These are phyloP conservation scores for Davidsoniella neocaledoniae DNA, from an alignment of 2,329 filamentous ascomycete species.

Conservation along the genomic window DNA sequence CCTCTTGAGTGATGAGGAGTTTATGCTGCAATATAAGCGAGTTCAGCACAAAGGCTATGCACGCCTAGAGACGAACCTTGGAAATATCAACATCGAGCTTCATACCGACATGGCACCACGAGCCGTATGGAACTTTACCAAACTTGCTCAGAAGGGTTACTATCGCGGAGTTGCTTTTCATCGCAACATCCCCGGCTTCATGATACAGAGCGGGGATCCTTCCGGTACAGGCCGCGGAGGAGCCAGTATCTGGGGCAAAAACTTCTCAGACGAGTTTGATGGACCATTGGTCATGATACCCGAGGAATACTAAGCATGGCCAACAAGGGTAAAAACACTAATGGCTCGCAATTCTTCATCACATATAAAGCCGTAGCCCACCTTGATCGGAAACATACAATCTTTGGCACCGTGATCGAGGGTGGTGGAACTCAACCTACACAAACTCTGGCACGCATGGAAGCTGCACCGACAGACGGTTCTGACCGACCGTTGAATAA, in stretches of 20 bases:
- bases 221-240: slow-evolving; percentile 87
- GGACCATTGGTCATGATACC: slow-evolving; percentile 67
- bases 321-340: slow-evolving; percentile 97
- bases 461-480: slow-evolving; percentile 59
- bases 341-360: slow-evolving; percentile 89
- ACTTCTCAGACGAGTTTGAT: slow-evolving; percentile 86
- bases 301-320: slow-evolving; percentile 83
- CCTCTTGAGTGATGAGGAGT: slow-evolving; percentile 81
- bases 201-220: slow-evolving; percentile 95
- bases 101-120: slow-evolving; percentile 82
- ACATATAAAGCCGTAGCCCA: slow-evolving; percentile 73
- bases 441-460: slow-evolving; percentile 57
- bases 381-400: slow-evolving; percentile 90
- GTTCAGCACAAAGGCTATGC: slow-evolving; percentile 86
- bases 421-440: slow-evolving; percentile 27
- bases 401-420: slow-evolving; percentile 75
- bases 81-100: slow-evolving; percentile 74
- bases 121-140: slow-evolving; percentile 94
- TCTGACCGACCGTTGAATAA: slow-evolving; percentile 59
- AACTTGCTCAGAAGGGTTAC: slow-evolving; percentile 74
- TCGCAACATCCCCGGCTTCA: slow-evolving; percentile 87
- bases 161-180: slow-evolving; percentile 77
- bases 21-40: slow-evolving; percentile 79
- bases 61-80: slow-evolving; percentile 70
- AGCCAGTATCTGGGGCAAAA: slow-evolving; percentile 79